These are phyloP conservation scores for Phialophora chinensis DNA, from an alignment of 2,329 filamentous ascomycete species.

Conservation along the genomic window DNA sequence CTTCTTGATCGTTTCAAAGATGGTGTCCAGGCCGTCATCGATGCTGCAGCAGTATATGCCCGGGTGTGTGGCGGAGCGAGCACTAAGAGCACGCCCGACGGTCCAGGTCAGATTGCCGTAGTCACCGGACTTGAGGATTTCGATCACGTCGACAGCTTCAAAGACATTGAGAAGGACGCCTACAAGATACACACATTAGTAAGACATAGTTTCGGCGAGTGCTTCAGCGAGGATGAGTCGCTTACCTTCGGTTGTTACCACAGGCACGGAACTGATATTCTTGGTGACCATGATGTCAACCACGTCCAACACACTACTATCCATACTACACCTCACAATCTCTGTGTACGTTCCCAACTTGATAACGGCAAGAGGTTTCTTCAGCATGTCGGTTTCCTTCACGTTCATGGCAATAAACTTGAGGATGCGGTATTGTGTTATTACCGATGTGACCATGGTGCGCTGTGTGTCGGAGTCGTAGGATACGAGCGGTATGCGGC, in stretches of 20 bases:
- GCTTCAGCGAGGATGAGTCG: neutral
- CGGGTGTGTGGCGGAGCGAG: constrained; percentile 71
- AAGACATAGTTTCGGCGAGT: neutral
- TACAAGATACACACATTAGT: constrained; percentile 38
- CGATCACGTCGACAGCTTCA: constrained; percentile 95
- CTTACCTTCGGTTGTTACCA: constrained; percentile 76
- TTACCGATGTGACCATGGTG: constrained; percentile 92
- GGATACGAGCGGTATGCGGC: constrained; percentile 91
- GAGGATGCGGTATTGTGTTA: constrained; percentile 97
- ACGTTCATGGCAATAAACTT: constrained; percentile 99
- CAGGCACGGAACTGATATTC: constrained; percentile 94
- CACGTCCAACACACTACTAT: constrained; percentile 88
- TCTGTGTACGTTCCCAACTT: constrained; percentile 82
- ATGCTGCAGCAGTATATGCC: constrained; percentile 96
- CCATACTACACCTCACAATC: constrained; percentile 83
- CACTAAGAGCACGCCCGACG: constrained; percentile 74
- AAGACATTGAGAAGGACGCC: constrained; percentile 89
- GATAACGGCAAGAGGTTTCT: constrained; percentile 84
- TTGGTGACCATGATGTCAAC: constrained; percentile 91
- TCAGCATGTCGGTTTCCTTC: constrained; percentile 82
- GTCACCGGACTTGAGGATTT: constrained; percentile 87
- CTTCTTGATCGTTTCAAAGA: constrained; percentile 95
- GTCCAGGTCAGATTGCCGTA: constrained; percentile 89
- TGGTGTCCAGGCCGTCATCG: constrained; percentile 89
- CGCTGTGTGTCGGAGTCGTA: constrained; percentile 91